These are phyloP conservation scores for Citrus maxima DNA, from an alignment of 345 rosid genomes.

Conservation along the genomic window DNA sequence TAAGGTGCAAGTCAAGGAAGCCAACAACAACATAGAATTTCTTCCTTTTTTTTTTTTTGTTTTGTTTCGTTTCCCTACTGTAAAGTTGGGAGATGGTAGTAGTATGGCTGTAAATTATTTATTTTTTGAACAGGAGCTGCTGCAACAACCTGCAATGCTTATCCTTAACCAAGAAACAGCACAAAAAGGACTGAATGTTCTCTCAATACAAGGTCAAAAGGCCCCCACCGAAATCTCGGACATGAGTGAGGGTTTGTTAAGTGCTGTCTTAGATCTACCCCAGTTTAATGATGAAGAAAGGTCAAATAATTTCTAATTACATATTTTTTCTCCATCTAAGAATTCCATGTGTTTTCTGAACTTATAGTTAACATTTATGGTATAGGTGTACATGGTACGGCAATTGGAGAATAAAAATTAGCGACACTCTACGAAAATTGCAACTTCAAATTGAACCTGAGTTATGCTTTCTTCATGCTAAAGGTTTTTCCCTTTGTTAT, in stretches of 20 bases:
- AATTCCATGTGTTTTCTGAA: constrained; percentile 11
- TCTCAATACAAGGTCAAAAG: constrained; percentile 36
- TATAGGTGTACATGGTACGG: constrained; percentile 58
- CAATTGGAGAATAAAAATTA: constrained; percentile 49
- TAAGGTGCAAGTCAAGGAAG: background rate
- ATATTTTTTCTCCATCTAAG: constrained; percentile 4
- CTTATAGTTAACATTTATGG: constrained; percentile 12
- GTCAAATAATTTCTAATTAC: constrained; percentile 29
- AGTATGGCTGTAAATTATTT: background rate
- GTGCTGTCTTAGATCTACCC: constrained; percentile 34
- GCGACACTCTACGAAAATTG: constrained; percentile 30
- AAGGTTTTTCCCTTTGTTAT: constrained; percentile 37
- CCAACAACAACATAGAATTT: background rate
- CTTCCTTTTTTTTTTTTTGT: background rate
- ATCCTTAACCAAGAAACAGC: constrained; percentile 50
- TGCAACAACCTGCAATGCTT: constrained; percentile 71
- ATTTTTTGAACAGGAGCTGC: constrained; percentile 49
- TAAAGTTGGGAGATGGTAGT: background rate
- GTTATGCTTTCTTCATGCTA: constrained; percentile 24
- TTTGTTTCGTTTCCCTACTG: background rate
- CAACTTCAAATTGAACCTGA: constrained; percentile 30
- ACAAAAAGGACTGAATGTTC: constrained; percentile 35
- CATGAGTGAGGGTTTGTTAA: constrained; percentile 31
- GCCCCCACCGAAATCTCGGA: constrained; percentile 34
- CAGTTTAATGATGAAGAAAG: constrained; percentile 43